Conservation (phyloP, 1,284 basidiomycete species). For the Apiotrichum siamense region DNA sequence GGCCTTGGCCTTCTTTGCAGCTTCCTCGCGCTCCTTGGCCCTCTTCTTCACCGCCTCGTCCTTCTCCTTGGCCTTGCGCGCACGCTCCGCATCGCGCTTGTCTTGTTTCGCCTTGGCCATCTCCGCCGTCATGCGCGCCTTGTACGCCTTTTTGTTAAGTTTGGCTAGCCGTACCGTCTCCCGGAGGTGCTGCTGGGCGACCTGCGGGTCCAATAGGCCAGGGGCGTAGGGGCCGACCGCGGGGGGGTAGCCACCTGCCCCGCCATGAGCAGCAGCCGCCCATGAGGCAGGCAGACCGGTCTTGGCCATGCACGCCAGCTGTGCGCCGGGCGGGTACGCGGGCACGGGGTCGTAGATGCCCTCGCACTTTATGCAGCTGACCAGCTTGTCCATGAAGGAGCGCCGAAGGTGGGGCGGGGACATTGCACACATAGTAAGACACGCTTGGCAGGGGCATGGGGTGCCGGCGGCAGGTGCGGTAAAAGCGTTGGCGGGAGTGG, state of each 20-base stretch:
- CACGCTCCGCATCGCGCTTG: too few species aligned
- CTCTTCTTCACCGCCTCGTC: neutral
- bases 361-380: neutral
- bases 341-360: neutral
- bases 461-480: neutral
- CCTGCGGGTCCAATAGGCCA: constrained; percentile 13
- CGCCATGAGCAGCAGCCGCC: neutral
- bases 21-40: constrained; percentile 8
- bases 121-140: neutral
- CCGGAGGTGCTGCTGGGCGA: constrained; percentile 12
- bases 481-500: too few species aligned
- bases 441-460: neutral
- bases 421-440: too few species aligned
- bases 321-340: neutral
- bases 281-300: neutral
- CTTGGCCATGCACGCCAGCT: neutral
- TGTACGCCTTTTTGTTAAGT: constrained; percentile 6
- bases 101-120: neutral
- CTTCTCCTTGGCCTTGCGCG: constrained; percentile 5
- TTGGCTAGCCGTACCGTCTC: neutral
- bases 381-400: neutral
- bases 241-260: neutral
- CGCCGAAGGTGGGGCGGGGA: neutral
- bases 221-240: neutral
- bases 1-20: constrained; percentile 7